These are phyloP conservation scores for bread wheat (Triticum aestivum) DNA, from an alignment of 176 grass and related monocot genomes.

Conservation along the genomic window IWGSC_CS_RefSeq_v2.1 NC_057797.1:155538514-155539013, in stretches of 20 bases:
- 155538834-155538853: constrained; percentile 38
- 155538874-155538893: neutral
- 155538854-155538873: neutral
- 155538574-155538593: constrained; percentile 88
- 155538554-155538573: constrained; percentile 91
- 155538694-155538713: constrained; percentile 50
- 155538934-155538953: constrained; percentile 20
- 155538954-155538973: constrained; percentile 41
- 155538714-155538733: constrained; percentile 78
- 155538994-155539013: neutral
- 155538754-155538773: constrained; percentile 95
- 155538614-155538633: neutral
- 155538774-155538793: constrained; percentile 99
- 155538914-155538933: neutral
- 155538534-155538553: constrained; percentile 91
- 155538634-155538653: constrained; percentile 46
- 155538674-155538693: constrained; percentile 27
- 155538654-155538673: neutral
- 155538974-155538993: constrained; percentile 32
- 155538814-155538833: constrained; percentile 66
- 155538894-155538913: neutral
- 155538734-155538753: constrained; percentile 98
- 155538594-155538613: neutral
- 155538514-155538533: constrained; percentile 79
- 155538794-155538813: constrained; percentile 83